Evolutionary conservation across 2,329 filamentous ascomycete genomes (phyloP).

Genomic region (Paecilomyces niveus): DNA sequence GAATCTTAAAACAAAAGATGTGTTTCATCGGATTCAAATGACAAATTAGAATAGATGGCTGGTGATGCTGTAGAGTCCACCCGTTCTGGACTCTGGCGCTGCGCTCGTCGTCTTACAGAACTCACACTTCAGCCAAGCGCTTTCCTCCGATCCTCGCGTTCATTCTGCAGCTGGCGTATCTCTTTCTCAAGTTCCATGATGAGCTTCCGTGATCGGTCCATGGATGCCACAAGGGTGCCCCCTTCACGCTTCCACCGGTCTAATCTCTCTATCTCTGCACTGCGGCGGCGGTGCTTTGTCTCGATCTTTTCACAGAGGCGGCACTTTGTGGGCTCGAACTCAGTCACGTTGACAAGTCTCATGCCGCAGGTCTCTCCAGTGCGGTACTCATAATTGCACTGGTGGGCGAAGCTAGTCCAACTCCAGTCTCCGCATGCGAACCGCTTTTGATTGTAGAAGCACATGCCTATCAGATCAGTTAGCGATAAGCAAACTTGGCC

Average conservation of each 20-base stretch:
- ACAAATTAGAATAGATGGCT: background rate
- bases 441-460: conserved; percentile 87
- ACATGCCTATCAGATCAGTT: conserved; percentile 57
- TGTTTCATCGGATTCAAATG: conserved; percentile 3
- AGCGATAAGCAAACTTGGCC: conserved; percentile 16
- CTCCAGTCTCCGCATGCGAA: conserved; percentile 87
- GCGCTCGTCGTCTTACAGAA: conserved; percentile 11
- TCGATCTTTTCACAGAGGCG: conserved; percentile 83
- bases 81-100: background rate
- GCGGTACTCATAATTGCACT: conserved; percentile 90
- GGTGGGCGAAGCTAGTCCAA: conserved; percentile 87
- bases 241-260: conserved; percentile 71
- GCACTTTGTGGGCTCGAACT: conserved; percentile 59
- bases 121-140: conserved; percentile 18
- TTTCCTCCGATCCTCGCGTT: conserved; percentile 40
- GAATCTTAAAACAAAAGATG: background rate
- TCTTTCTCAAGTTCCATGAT: conserved; percentile 66
- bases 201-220: conserved; percentile 62
- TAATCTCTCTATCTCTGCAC: conserved; percentile 68
- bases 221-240: conserved; percentile 49
- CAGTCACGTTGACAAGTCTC: conserved; percentile 75
- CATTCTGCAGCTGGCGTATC: conserved; percentile 57
- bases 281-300: conserved; percentile 69
- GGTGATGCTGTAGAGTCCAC: background rate
- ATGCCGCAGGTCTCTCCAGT: conserved; percentile 95